phyloP scores from a whole-genome alignment of 106 monocot genomes.

The Dioscorea zingiberensis region DNA sequence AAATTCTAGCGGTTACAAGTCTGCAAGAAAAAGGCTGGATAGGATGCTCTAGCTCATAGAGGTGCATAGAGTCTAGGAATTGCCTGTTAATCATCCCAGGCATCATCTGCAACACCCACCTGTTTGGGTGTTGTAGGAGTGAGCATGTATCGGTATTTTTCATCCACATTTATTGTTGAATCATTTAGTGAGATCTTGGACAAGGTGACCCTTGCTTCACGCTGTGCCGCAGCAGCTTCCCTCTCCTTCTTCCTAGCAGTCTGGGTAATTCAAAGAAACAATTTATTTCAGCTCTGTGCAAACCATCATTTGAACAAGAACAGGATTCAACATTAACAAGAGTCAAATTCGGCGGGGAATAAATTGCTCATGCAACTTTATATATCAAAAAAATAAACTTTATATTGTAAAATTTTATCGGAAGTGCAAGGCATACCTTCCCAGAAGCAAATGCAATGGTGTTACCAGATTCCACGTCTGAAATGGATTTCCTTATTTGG shows the following conservation, averaged over 20 bases:
- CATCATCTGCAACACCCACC: slow-evolving; percentile 57
- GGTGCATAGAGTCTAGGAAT: too few species aligned
- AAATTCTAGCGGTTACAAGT: too few species aligned
- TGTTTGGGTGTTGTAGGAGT: slow-evolving; percentile 27
- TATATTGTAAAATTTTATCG: neutral
- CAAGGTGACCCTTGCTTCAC: slow-evolving; percentile 28
- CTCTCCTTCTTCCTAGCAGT: slow-evolving; percentile 45
- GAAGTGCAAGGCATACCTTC: slow-evolving; percentile 23
- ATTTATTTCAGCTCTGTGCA: too few species aligned
- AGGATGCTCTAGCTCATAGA: too few species aligned
- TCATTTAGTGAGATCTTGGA: slow-evolving; percentile 39
- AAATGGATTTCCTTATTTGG: slow-evolving; percentile 51
- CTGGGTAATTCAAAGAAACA: slow-evolving; percentile 12
- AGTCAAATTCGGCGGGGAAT: too few species aligned
- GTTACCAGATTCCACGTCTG: slow-evolving; percentile 52
- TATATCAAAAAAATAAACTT: too few species aligned
- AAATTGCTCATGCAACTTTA: too few species aligned
- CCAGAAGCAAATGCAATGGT: slow-evolving; percentile 38
- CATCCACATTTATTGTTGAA: slow-evolving; percentile 41
- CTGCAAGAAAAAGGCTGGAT: too few species aligned
- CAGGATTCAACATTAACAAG: too few species aligned
- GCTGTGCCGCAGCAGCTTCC: slow-evolving; percentile 42
- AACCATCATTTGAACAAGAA: neutral
- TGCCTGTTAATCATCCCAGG: slow-evolving; percentile 45
- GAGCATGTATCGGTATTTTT: slow-evolving; percentile 53